Evolutionary conservation across 2,329 filamentous ascomycete species (phyloP).

Genomic region (Leptographium wingfieldii): DNA sequence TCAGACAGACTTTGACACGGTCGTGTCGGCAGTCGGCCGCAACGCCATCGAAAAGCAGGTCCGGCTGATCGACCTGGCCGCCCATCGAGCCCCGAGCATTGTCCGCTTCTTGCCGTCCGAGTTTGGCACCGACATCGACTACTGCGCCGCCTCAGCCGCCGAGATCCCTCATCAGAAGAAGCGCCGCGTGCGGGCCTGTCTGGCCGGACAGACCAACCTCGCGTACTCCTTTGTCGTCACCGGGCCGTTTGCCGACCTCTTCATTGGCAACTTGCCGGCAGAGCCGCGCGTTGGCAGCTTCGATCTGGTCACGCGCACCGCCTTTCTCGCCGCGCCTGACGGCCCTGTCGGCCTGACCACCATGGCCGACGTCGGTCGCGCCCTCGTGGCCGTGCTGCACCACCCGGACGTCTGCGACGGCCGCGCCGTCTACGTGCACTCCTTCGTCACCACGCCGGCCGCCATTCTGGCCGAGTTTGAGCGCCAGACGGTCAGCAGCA

Average conservation of each 20-base stretch:
- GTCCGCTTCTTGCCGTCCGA: constrained; percentile 30
- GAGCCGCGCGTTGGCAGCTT: constrained; percentile 7
- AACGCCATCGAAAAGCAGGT: constrained; percentile 10
- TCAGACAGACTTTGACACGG: constrained; percentile 7
- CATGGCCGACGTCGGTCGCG: constrained; percentile 8
- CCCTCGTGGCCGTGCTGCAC: constrained; percentile 1
- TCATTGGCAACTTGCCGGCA: constrained; percentile 3
- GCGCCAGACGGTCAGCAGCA: constrained; percentile 3
- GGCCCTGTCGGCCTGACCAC: constrained; percentile 6
- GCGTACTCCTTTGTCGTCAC: constrained; percentile 5
- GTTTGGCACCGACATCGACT: constrained; percentile 9
- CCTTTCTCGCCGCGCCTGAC: background rate
- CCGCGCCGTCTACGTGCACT: constrained; percentile 6
- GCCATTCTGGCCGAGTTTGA: constrained; percentile 8
- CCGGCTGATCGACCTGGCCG: constrained; percentile 15
- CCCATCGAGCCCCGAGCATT: constrained; percentile 34
- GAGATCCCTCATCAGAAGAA: constrained; percentile 11
- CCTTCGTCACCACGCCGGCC: constrained; percentile 4
- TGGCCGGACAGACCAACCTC: constrained; percentile 3
- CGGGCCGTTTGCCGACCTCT: constrained; percentile 9
- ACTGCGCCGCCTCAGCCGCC: constrained; percentile 4
- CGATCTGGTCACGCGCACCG: background rate
- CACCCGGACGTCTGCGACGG: constrained; percentile 6
- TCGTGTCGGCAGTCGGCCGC: constrained; percentile 8
- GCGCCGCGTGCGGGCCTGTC: constrained; percentile 7